phyloP scores from a whole-genome alignment of 257 asterid genomes.

The Solanum chmielewskii region DNA sequence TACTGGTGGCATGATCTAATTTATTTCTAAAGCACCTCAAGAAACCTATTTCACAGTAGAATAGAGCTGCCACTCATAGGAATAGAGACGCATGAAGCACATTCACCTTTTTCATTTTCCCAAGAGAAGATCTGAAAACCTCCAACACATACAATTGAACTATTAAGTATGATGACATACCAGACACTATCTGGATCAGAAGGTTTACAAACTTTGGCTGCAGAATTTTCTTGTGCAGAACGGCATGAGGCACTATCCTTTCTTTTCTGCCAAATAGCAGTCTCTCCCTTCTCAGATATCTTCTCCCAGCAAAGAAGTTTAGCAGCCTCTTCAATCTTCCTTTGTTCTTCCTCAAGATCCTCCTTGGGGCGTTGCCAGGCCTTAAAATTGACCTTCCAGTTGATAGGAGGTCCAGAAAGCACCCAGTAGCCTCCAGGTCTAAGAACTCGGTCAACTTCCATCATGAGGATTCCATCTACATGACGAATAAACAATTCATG shows the following conservation, averaged over 20 bases:
- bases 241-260: constrained; percentile 71
- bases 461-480: constrained; percentile 90
- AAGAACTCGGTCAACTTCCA: constrained; percentile 92
- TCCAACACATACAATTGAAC: neutral
- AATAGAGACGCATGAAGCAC: neutral
- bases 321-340: constrained; percentile 82
- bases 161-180: constrained; percentile 20
- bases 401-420: constrained; percentile 97
- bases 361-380: constrained; percentile 93
- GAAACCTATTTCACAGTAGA: neutral
- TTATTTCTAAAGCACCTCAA: neutral
- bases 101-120: neutral
- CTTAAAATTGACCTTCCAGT: constrained; percentile 61
- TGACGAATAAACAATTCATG: neutral
- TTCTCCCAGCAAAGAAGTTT: constrained; percentile 95
- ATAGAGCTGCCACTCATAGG: neutral
- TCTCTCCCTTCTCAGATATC: constrained; percentile 82
- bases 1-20: neutral
- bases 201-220: constrained; percentile 47
- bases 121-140: neutral
- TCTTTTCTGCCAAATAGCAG: constrained; percentile 87
- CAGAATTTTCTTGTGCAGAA: constrained; percentile 65
- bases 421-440: constrained; percentile 99
- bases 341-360: constrained; percentile 86
- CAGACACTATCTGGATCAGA: constrained; percentile 76